Evolutionary conservation across 2,329 filamentous ascomycete species (phyloP).

Genomic region (Aspergillus carbonarius): DNA sequence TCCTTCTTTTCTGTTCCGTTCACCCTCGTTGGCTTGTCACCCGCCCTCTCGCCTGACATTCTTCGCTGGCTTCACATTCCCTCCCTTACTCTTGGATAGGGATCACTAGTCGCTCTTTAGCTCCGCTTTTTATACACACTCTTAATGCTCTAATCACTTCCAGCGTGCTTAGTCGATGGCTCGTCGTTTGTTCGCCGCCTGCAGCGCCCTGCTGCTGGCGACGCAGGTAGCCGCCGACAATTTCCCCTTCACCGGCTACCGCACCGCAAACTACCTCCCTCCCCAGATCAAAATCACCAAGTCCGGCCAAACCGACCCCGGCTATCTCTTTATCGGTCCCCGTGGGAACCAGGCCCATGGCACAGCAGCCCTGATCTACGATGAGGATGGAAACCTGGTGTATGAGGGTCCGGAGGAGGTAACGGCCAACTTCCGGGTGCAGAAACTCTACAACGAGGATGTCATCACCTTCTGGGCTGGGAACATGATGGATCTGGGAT

Average conservation of each 20-base stretch:
- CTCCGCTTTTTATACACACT: neutral
- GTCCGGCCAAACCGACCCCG: constrained; percentile 31
- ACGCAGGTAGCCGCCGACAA: constrained; percentile 17
- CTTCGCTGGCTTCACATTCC: neutral
- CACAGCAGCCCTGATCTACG: constrained; percentile 37
- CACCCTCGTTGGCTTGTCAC: neutral
- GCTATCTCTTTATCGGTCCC: constrained; percentile 37
- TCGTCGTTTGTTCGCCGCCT: constrained; percentile 12
- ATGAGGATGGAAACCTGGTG: constrained; percentile 35
- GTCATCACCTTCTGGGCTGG: constrained; percentile 41
- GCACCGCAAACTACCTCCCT: constrained; percentile 22
- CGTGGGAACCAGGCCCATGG: constrained; percentile 28
- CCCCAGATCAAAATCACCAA: constrained; percentile 33
- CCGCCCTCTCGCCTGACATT: neutral
- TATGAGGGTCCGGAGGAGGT: constrained; percentile 36
- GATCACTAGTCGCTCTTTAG: neutral
- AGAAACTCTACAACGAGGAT: constrained; percentile 32
- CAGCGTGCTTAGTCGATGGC: constrained; percentile 9
- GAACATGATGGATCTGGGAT: constrained; percentile 26
- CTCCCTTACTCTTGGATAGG: neutral
- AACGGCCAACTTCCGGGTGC: constrained; percentile 36
- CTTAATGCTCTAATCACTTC: neutral
- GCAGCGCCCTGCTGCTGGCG: constrained; percentile 19
- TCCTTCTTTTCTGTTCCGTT: too few species aligned
- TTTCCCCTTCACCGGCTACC: constrained; percentile 19